Base-by-base conservation (phyloP, 371 early-diverging fungal species). In the Lichtheimia hyalospora region DNA sequence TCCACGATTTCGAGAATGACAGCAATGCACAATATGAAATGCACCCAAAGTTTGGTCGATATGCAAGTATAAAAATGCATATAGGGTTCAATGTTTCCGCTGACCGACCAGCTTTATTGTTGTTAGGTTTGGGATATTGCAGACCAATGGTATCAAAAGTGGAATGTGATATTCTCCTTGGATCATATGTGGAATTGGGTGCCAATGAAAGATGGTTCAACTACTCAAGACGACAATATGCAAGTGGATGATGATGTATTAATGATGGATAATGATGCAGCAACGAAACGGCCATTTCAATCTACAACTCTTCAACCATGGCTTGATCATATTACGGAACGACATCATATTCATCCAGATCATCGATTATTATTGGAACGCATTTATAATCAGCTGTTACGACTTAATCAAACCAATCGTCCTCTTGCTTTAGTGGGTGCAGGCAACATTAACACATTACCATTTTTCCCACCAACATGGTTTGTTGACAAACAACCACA, bases 131-230 rank as follows among this genome's bases (percentile, higher is more conserved):
- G 77, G 77, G 77, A 77, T 57, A 54, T 73, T 18, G 71, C 60
- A 27, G 77, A 77, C 64, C 77, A 77, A 62, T 77, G 77, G 77
- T 73, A 73, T 69, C 73, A 73, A 50, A 77, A 77, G 60, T 77
- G 73, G 74, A 66, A 67, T 50, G 62, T 77, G 14, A 71, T 77
- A 16, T 71, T 77, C 25, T 77, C 77, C 3, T 57, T 77, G 43
- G 77, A 77, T 34, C 69, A 77, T 52, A 71, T 73, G 71, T 77
- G 74, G 69, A 71, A 77, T 54, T 77, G 77, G 77, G n/a, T 51
- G 14, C 61, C 53, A 10, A 40, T 10, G 20, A 40, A 61, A 2
- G 46, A 46, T 21, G 21, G 21, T 16, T 34, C 34, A 8, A 15
- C 49, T 54, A 21, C 21, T 14, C 40, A 52, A 52, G 16, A 64